phyloP scores from a whole-genome alignment of 371 early-diverging fungal genomes.

The Rhizoclosmatium hyalinum region DNA sequence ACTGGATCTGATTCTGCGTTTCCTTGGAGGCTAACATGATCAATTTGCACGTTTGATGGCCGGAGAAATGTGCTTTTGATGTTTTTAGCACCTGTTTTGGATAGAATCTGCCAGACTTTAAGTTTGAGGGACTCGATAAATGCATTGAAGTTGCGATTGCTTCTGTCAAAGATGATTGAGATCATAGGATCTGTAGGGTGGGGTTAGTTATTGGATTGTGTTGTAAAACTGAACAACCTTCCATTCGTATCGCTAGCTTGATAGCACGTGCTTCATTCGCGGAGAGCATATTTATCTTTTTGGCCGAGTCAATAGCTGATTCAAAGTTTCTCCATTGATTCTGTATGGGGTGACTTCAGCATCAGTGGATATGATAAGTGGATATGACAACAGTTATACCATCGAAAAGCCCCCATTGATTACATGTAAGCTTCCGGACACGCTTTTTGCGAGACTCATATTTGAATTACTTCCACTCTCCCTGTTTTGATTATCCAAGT shows the following conservation, averaged over 20 bases:
- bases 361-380: neutral
- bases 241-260: neutral
- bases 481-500: neutral
- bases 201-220: neutral
- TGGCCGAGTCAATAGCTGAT: neutral
- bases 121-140: neutral
- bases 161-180: neutral
- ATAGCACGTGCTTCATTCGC: neutral
- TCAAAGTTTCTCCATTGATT: neutral
- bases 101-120: no score
- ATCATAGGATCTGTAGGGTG: constrained; percentile 3
- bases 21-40: no score
- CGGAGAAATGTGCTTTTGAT: no score
- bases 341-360: neutral
- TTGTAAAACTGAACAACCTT: neutral
- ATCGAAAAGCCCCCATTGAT: neutral
- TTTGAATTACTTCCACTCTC: neutral
- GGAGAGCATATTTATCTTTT: neutral
- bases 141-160: neutral
- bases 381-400: neutral
- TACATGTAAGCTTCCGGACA: neutral
- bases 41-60: no score
- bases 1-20: no score
- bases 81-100: no score
- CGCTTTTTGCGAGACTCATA: neutral